Evolutionary conservation across 306 rosid species (phyloP).

Genomic region (Glycine latifolia): DNA sequence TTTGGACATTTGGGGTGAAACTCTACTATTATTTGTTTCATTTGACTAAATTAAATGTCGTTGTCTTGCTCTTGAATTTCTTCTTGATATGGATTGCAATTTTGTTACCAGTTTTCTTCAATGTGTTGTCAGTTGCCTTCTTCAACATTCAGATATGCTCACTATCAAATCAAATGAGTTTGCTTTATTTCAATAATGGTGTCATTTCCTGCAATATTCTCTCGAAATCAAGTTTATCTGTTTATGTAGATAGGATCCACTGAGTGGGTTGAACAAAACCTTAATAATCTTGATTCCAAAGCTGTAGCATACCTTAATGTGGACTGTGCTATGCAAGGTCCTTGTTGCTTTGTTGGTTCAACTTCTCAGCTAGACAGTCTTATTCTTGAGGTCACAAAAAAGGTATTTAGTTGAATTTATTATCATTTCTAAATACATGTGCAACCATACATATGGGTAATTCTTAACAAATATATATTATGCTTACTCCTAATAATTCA

Average conservation of each 20-base stretch:
- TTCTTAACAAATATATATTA: not conserved
- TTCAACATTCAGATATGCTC: not conserved
- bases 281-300: constrained; percentile 75
- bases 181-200: too few species aligned
- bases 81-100: not conserved
- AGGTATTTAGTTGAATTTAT: constrained; percentile 54
- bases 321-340: constrained; percentile 95
- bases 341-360: constrained; percentile 80
- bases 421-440: not conserved
- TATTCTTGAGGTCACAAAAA: constrained; percentile 72
- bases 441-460: not conserved
- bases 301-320: constrained; percentile 94
- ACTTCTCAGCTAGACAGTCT: constrained; percentile 95
- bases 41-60: not conserved
- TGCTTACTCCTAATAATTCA: constrained; percentile 37
- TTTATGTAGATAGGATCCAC: constrained; percentile 86
- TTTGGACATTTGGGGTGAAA: not conserved
- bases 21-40: not conserved
- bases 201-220: constrained; percentile 7
- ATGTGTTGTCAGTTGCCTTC: too few species aligned
- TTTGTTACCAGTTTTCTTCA: too few species aligned
- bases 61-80: not conserved
- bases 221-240: constrained; percentile 39
- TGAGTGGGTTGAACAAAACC: constrained; percentile 98
- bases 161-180: too few species aligned